Base-by-base conservation (phyloP, 352 stramenopile species). In the Pythium apleroticum region DNA sequence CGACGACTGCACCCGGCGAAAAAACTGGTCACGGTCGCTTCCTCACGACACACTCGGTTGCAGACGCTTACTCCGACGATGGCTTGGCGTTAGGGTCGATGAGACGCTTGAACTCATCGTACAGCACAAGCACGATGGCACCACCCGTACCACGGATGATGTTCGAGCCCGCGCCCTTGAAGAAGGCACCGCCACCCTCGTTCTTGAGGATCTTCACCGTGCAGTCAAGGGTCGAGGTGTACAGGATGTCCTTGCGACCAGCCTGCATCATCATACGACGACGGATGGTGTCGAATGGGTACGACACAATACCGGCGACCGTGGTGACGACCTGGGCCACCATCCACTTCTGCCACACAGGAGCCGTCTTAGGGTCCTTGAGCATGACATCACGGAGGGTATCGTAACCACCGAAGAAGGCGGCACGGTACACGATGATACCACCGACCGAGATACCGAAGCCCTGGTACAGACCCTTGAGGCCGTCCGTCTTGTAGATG, bases 91-190 rank as follows among this genome's bases (percentile, higher is more conserved):
- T 77, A 39, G 75, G 75, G 65, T 77, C 68, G 60, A 93, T 84
- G 41, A 93, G 39, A 68, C 87, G 86, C 90, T 99, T 99, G 86
- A 99, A 98, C 84, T 99, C 97, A 69, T 98, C 98, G 89, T 99
- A 99, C 69, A 99, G 79, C 49, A 99, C 97, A 82, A 99, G 91
- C 63, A 99, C 96, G 60, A 99, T 88, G 58, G 98, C 97, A 81
- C 96, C 96, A 74, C 97, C 97, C 72, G 98, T 98, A 68, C 96
- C 98, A 97, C 98, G 97, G 75, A 99, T 97, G 67, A 98, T 82
- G 83, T 99, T 99, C 66, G 97, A 98, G 71, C 95, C 96, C 59
- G 97, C 97, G 74, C 98, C 98, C 94, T 99, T 99, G 91, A 99
- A 99, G 76, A 99, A 97, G 57, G 97, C 97, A 52, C 79, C 68